These are phyloP conservation scores for Leccinum huronense DNA, from an alignment of 1,284 basidiomycete species.

Conservation along the genomic window DNA sequence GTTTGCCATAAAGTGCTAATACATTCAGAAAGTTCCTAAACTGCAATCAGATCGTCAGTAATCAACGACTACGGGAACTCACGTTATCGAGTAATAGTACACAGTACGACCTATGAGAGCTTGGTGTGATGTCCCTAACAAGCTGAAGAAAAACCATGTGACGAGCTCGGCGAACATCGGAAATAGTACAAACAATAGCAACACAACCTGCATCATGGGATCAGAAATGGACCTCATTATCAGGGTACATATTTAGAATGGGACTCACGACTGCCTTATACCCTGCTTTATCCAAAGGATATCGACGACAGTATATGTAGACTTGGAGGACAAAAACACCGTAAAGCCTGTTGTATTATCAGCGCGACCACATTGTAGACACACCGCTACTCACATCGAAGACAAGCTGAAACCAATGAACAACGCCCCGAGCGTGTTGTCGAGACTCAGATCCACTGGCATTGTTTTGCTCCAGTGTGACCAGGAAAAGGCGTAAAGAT, in stretches of 20 bases:
- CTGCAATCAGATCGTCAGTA: conserved; percentile 12
- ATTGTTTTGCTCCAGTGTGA: conserved; percentile 16
- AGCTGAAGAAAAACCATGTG: conserved; percentile 35
- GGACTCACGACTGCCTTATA: conserved; percentile 58
- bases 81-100: conserved; percentile 58
- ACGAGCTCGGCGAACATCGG: background rate
- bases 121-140: conserved; percentile 52
- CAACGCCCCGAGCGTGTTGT: conserved; percentile 59
- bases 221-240: background rate
- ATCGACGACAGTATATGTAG: conserved; percentile 54
- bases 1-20: conserved; percentile 40
- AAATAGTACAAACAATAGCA: conserved; percentile 25
- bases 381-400: conserved; percentile 36
- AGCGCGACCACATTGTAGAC: background rate
- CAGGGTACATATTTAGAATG: conserved; percentile 1
- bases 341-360: conserved; percentile 36
- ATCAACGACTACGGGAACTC: conserved; percentile 20
- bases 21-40: conserved; percentile 49
- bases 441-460: conserved; percentile 27
- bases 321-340: conserved; percentile 55
- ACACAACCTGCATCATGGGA: conserved; percentile 17
- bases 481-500: background rate
- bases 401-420: conserved; percentile 58
- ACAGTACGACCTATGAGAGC: conserved; percentile 52
- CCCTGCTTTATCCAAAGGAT: conserved; percentile 48